phyloP scores from a whole-genome alignment of 1,284 basidiomycete species.

The Grifola frondosa region DNA sequence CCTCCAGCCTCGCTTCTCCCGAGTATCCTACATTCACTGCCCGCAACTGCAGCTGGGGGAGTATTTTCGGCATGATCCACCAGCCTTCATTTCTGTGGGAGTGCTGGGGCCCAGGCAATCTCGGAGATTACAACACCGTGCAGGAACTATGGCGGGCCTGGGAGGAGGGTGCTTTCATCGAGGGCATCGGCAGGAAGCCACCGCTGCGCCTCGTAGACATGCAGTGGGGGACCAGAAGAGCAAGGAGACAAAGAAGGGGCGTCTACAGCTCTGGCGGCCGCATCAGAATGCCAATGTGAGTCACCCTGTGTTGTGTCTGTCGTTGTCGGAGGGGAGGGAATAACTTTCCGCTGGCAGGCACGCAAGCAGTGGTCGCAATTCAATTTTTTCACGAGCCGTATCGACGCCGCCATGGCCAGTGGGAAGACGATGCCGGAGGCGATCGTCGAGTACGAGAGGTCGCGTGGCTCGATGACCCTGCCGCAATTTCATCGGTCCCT shows the following conservation, averaged over 20 bases:
- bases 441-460: background rate
- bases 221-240: constrained; percentile 1
- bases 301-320: background rate
- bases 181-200: background rate
- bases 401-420: background rate
- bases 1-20: no score
- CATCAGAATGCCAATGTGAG: background rate
- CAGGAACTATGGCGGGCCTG: background rate
- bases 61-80: background rate
- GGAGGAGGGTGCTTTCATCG: background rate
- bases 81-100: background rate
- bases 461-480: background rate
- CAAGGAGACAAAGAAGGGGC: background rate
- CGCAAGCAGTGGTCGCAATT: background rate
- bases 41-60: background rate
- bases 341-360: background rate
- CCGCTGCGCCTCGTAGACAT: background rate
- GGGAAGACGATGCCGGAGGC: background rate
- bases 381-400: background rate
- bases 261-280: background rate
- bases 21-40: background rate
- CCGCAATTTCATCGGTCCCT: background rate
- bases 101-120: background rate
- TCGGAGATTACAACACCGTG: background rate
- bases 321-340: no score